These are phyloP conservation scores for Powellomyces hirtus DNA, from an alignment of 192 early-diverging fungal genomes.

Conservation along the genomic window DNA sequence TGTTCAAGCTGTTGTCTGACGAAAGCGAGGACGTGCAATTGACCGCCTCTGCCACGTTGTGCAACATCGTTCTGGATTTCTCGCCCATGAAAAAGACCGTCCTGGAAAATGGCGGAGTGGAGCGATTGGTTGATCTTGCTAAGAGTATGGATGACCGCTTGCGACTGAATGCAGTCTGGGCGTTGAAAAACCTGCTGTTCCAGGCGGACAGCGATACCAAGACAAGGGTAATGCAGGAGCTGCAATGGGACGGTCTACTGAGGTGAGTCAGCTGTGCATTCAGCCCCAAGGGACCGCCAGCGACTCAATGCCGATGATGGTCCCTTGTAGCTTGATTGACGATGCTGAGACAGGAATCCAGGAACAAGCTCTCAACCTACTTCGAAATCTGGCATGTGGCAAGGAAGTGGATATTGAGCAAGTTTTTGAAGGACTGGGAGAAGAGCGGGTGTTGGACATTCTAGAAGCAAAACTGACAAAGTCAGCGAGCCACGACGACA, in stretches of 20 bases:
- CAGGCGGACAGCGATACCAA: constrained; percentile 68
- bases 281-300: too few species aligned
- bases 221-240: constrained; percentile 59
- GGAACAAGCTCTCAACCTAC: constrained; percentile 71
- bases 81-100: constrained; percentile 74
- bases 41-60: constrained; percentile 72
- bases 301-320: neutral
- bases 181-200: constrained; percentile 76
- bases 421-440: constrained; percentile 69
- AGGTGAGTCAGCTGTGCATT: constrained; percentile 19
- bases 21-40: constrained; percentile 59
- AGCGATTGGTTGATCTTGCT: constrained; percentile 64
- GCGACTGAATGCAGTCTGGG: constrained; percentile 75
- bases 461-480: constrained; percentile 61
- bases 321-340: constrained; percentile 46
- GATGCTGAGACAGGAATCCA: constrained; percentile 64
- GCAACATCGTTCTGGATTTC: constrained; percentile 84
- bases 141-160: constrained; percentile 42
- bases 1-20: constrained; percentile 69
- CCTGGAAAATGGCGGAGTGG: constrained; percentile 70
- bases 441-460: constrained; percentile 53
- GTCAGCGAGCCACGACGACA: constrained; percentile 3
- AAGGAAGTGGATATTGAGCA: constrained; percentile 59
- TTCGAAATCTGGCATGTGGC: constrained; percentile 71
- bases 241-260: constrained; percentile 61